Base-by-base conservation (phyloP, 2,329 filamentous ascomycete genomes). In the Penicillium brevicompactum region DNA sequence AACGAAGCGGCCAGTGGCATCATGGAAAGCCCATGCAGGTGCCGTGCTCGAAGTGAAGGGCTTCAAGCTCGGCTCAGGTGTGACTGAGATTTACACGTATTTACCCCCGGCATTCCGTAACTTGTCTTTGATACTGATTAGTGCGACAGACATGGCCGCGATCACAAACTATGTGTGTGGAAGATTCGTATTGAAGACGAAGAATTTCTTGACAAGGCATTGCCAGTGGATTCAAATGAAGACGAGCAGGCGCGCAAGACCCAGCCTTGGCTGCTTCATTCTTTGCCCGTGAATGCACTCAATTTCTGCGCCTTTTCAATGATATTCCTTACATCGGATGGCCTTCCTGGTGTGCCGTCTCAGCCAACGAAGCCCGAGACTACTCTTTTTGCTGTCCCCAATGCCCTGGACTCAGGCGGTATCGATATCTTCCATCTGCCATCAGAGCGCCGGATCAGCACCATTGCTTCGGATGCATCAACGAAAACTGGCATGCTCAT, bases 81-180 rank as follows among this genome's bases (percentile, higher is more conserved):
- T 74, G n/a, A 85, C 89, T 57, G 88, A 83, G 63, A 77, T 97
- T 54, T 89, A 96, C 73, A 96, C 92, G 90, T 96, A 82, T 72
- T 54, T 51, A 22, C 30, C 50, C 10, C 6, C 1, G 49, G 4
- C 37, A 47, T 43, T 9, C 34, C 2, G 8, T 2, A 2, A 46
- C 38, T 27, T 30, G 2, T 9, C 1, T 10, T 22, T 32, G 40
- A 46, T 55, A 46, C 51, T 65, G 55, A 68, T 22, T 24, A 50
- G n/a, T 24, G 22, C 21, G 55, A 34, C 60, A 97, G 92, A 34
- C 92, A 97, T 76, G 93, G 93, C 13, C 85, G 94, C 70, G 94
- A 99, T 70, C 89, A 94, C 70, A 90, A 87, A 67, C 81, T 97
- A 46, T 82, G 89, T 21, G 87, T 96, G 16, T 99, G 94, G 94